phyloP scores from a whole-genome alignment of 257 asterid genomes.

The Plantago elongata region DNA sequence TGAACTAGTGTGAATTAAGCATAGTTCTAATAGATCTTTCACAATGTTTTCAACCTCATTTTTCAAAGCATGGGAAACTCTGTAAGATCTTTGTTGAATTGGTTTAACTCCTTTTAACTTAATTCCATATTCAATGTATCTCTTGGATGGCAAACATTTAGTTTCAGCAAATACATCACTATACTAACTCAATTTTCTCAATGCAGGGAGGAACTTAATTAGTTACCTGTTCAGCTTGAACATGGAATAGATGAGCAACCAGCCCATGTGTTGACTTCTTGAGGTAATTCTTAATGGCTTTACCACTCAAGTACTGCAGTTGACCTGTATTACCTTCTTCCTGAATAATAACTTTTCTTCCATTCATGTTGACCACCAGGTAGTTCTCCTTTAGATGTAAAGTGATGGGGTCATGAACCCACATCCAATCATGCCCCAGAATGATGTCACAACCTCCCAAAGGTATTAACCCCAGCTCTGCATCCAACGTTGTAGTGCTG shows the following conservation, averaged over 20 bases:
- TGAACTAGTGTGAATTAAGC: not conserved
- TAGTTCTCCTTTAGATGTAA: not conserved
- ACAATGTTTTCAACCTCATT: not conserved
- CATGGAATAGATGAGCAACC: not conserved
- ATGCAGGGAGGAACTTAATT: no score
- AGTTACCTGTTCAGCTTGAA: no score
- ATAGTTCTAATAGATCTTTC: not conserved
- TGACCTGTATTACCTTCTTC: not conserved
- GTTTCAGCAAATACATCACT: no score
- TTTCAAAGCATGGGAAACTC: no score
- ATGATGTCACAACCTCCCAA: not conserved
- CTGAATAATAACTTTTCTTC: not conserved
- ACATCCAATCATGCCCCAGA: not conserved
- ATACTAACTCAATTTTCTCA: no score
- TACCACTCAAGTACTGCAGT: no score
- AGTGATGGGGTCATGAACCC: not conserved
- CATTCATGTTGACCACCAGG: not conserved
- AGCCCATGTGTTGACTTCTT: not conserved
- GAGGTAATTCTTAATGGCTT: not conserved
- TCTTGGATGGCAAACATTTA: not conserved
- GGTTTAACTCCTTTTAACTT: not conserved
- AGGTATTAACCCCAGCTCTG: no score
- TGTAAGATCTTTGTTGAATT: not conserved
- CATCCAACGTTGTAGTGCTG: no score
- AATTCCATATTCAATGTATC: not conserved